phyloP scores from a whole-genome alignment of 2,329 filamentous ascomycete genomes.

The Neurospora sp. region DNA sequence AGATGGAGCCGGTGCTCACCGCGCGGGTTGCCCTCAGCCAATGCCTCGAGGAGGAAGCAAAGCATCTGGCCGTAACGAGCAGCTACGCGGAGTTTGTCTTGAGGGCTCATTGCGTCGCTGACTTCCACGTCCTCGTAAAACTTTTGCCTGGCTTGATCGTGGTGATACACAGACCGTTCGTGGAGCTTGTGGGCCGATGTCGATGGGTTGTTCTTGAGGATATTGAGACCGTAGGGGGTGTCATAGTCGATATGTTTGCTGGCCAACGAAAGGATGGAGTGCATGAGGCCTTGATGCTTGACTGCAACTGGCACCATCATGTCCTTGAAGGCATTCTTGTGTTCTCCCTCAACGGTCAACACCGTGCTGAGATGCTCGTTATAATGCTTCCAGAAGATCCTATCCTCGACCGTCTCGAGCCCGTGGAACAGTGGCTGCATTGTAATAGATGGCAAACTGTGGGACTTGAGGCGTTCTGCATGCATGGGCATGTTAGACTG shows the following conservation, averaged over 20 bases:
- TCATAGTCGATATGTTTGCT: slow-evolving; percentile 62
- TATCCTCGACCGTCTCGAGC: slow-evolving; percentile 70
- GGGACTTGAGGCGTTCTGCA: slow-evolving; percentile 39
- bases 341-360: slow-evolving; percentile 70
- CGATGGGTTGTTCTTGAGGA: slow-evolving; percentile 39
- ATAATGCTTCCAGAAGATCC: slow-evolving; percentile 75
- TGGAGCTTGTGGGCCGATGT: slow-evolving; percentile 37
- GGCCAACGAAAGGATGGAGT: slow-evolving; percentile 75
- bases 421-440: slow-evolving; percentile 65
- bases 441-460: slow-evolving; percentile 41
- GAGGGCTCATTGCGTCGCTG: slow-evolving; percentile 30
- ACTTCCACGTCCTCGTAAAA: slow-evolving; percentile 40
- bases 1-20: slow-evolving; percentile 76
- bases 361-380: slow-evolving; percentile 69
- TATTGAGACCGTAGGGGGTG: slow-evolving; percentile 43
- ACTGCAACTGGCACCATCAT: slow-evolving; percentile 75
- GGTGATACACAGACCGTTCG: slow-evolving; percentile 44
- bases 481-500: slow-evolving; percentile 9
- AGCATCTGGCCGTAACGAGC: slow-evolving; percentile 54
- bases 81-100: slow-evolving; percentile 36
- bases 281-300: slow-evolving; percentile 74
- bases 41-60: slow-evolving; percentile 47
- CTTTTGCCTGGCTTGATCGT: slow-evolving; percentile 42
- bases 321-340: slow-evolving; percentile 76
- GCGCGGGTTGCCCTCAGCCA: slow-evolving; percentile 43